Evolutionary conservation across 305 asterid species (phyloP).

Genomic region (Solanum chacoense): DNA sequence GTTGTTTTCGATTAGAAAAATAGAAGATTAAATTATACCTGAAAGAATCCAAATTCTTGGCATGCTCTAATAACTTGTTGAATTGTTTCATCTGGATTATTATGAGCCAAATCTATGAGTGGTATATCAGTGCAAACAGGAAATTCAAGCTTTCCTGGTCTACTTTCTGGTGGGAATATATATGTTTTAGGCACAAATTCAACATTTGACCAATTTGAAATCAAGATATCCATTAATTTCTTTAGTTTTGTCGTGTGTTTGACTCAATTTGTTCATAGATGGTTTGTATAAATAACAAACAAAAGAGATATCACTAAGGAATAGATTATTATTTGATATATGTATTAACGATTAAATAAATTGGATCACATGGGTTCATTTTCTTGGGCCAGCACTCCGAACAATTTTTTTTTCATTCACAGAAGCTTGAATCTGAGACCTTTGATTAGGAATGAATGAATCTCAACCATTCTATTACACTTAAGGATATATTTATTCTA

Average conservation of each 20-base stretch:
- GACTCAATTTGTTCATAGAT: not conserved
- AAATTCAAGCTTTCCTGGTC: slow-evolving; percentile 22
- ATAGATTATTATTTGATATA: too few relatives aligned
- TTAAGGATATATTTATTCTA: too few relatives aligned
- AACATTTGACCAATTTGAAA: slow-evolving; percentile 18
- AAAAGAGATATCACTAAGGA: not conserved
- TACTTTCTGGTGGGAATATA: slow-evolving; percentile 20
- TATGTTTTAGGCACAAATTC: slow-evolving; percentile 22
- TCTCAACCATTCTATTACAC: too few relatives aligned
- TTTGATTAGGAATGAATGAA: too few relatives aligned
- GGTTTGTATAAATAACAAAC: not conserved
- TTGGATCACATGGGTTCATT: too few relatives aligned
- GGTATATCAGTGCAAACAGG: slow-evolving; percentile 21
- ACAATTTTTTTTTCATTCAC: too few relatives aligned
- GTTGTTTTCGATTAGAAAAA: not conserved
- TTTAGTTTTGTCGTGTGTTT: not conserved
- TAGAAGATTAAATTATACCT: slow-evolving; percentile 6
- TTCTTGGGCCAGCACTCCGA: too few relatives aligned
- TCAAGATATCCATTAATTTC: slow-evolving; percentile 5
- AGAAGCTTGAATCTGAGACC: too few relatives aligned
- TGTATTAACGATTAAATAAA: too few relatives aligned
- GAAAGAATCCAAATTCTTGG: slow-evolving; percentile 30
- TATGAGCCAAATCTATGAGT: slow-evolving; percentile 15
- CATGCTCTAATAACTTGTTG: slow-evolving; percentile 22
- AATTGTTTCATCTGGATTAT: slow-evolving; percentile 2